phyloP scores from a whole-genome alignment of 148 eudicot genomes.

The Vaccinium darrowii region DNA sequence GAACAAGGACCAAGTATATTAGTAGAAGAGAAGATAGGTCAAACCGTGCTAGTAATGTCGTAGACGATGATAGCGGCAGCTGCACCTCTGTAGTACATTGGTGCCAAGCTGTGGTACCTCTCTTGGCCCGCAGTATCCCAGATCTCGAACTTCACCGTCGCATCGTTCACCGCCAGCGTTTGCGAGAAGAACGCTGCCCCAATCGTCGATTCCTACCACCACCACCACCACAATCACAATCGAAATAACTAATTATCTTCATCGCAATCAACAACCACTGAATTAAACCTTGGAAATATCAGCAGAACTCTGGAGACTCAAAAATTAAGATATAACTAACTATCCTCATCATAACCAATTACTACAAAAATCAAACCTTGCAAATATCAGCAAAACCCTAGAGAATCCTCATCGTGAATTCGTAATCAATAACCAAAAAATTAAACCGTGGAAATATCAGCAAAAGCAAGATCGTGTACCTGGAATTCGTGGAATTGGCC shows the following conservation, averaged over 20 bases:
- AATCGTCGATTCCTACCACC: conserved; percentile 81
- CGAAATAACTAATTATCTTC: no score
- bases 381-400: no score
- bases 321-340: no score
- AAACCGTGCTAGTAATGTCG: conserved; percentile 78
- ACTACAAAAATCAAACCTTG: no score
- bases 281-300: no score
- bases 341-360: no score
- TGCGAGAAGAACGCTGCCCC: conserved; percentile 98
- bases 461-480: conserved; percentile 28
- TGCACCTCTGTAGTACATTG: conserved; percentile 98
- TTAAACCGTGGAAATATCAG: neutral
- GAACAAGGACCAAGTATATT: no score
- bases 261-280: no score
- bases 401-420: no score
- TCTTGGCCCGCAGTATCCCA: conserved; percentile 98
- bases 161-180: conserved; percentile 77
- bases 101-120: conserved; percentile 97
- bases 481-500: conserved; percentile 95
- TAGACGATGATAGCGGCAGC: conserved; percentile 96
- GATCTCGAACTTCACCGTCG: conserved; percentile 90
- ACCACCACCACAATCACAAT: no score
- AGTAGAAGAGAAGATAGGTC: neutral
- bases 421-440: neutral
- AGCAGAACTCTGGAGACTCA: no score